Percentiles rank a stretch among this genome's conserved stretches.
These are phyloP conservation scores for Gardenia jasminoides DNA, from an alignment of 257 asterid species.

Conservation along the genomic window DNA sequence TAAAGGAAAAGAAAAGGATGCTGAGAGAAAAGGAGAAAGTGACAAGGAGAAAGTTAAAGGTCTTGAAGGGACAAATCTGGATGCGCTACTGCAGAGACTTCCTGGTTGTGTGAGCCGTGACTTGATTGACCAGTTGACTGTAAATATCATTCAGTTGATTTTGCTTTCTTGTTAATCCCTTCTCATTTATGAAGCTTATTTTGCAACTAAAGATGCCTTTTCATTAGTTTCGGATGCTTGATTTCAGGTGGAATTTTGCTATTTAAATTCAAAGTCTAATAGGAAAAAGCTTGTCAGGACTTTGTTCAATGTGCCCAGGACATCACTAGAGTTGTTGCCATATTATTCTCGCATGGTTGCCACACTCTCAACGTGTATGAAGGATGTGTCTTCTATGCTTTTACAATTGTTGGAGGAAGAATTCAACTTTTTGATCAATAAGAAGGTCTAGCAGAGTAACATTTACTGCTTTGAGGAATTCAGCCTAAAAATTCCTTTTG, in stretches of 20 bases:
- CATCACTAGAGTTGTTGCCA: conserved; percentile 88
- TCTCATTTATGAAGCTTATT: conserved; percentile 9
- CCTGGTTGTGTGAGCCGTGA: conserved; percentile 97
- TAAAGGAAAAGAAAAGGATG: conserved; percentile 82
- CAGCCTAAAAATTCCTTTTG: conserved; percentile 13
- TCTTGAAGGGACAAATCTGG: conserved; percentile 88
- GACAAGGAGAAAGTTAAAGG: conserved; percentile 92
- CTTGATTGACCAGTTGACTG: conserved; percentile 96
- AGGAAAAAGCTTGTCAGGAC: conserved; percentile 97
- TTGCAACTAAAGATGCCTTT: conserved; percentile 23
- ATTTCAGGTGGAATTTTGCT: conserved; percentile 97
- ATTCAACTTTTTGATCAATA: conserved; percentile 80
- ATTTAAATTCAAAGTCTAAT: conserved; percentile 88
- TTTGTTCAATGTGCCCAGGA: conserved; percentile 94
- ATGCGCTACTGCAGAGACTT: conserved; percentile 84
- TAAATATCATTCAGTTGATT: conserved; percentile 38
- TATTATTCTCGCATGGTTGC: conserved; percentile 99
- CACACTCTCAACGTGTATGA: conserved; percentile 91
- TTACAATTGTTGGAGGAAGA: conserved; percentile 94
- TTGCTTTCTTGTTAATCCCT: conserved; percentile 17
- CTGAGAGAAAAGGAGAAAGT: conserved; percentile 72
- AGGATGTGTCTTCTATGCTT: conserved; percentile 89
- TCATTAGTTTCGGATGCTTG: conserved; percentile 12
- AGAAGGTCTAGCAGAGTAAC: conserved; percentile 62
- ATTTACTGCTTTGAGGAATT: conserved; percentile 12